These are phyloP conservation scores for Nicotiana otophora DNA, from an alignment of 257 asterid genomes.

Conservation along the genomic window DNA sequence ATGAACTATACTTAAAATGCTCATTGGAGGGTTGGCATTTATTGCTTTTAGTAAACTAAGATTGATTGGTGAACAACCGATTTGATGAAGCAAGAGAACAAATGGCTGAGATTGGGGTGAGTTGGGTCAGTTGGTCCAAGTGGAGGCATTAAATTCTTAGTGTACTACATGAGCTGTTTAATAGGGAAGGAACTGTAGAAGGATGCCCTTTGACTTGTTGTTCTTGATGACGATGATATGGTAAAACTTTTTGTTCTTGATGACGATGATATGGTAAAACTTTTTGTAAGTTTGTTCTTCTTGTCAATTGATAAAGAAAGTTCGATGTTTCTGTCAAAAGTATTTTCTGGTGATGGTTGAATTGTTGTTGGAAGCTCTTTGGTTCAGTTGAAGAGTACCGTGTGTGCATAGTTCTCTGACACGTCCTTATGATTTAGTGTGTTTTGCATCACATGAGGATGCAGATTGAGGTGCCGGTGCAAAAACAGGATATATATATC, in stretches of 20 bases:
- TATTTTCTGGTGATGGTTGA: not conserved
- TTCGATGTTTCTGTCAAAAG: not conserved
- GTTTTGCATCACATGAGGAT: not conserved
- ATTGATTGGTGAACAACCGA: too few relatives aligned
- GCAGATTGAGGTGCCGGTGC: not conserved
- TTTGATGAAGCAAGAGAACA: too few relatives aligned
- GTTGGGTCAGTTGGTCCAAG: too few relatives aligned
- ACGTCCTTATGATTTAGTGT: not conserved
- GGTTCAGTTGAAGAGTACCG: not conserved
- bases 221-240: not conserved
- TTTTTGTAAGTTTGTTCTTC: not conserved
- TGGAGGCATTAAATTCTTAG: too few relatives aligned
- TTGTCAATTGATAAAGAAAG: not conserved
- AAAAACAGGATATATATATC: not conserved
- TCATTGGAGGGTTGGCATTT: too few relatives aligned
- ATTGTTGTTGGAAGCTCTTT: not conserved
- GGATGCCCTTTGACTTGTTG: not conserved
- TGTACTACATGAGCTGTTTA: not conserved
- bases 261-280: not conserved
- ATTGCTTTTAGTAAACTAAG: too few relatives aligned
- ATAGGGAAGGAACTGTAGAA: not conserved
- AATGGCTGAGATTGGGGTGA: too few relatives aligned
- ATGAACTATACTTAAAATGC: too few relatives aligned
- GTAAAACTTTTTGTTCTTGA: not conserved
- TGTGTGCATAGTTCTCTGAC: not conserved